phyloP scores from a whole-genome alignment of 2,329 filamentous ascomycete species.

The Delphinella strobiligena region DNA sequence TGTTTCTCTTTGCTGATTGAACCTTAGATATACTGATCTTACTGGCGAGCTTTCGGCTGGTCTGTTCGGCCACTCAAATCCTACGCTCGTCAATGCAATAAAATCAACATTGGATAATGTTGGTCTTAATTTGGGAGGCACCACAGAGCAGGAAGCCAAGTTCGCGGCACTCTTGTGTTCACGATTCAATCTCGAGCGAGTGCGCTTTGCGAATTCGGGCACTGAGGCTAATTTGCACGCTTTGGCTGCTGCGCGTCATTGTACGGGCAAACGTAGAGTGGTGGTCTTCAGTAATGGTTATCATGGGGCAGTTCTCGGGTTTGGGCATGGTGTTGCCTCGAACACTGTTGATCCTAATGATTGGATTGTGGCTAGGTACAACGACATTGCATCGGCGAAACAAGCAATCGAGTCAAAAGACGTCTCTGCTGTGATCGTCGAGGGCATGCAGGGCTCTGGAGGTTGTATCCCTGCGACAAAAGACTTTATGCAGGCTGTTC shows the following conservation, averaged over 20 bases:
- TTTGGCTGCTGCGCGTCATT: constrained; percentile 41
- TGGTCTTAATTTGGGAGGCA: constrained; percentile 45
- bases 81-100: constrained; percentile 40
- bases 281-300: constrained; percentile 41
- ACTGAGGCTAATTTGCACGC: constrained; percentile 54
- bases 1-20: background rate
- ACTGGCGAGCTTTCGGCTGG: constrained; percentile 53
- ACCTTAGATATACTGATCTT: constrained; percentile 42
- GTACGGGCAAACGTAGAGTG: constrained; percentile 34
- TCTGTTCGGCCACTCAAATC: constrained; percentile 54
- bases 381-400: constrained; percentile 41
- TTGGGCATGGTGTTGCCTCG: constrained; percentile 16
- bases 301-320: constrained; percentile 43
- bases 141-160: constrained; percentile 38
- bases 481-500: constrained; percentile 43
- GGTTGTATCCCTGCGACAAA: constrained; percentile 41
- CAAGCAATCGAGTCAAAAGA: constrained; percentile 19
- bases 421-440: constrained; percentile 53
- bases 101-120: constrained; percentile 28
- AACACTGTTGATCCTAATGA: constrained; percentile 34
- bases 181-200: constrained; percentile 43
- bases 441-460: constrained; percentile 53
- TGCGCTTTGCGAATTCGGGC: constrained; percentile 54
- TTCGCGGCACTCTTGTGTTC: constrained; percentile 41
- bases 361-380: constrained; percentile 51